Percentiles rank a stretch among this genome's conserved stretches.
Evolutionary conservation across 2,329 filamentous ascomycete genomes (phyloP).

Genomic region (Thermomyces lanuginosus): DNA sequence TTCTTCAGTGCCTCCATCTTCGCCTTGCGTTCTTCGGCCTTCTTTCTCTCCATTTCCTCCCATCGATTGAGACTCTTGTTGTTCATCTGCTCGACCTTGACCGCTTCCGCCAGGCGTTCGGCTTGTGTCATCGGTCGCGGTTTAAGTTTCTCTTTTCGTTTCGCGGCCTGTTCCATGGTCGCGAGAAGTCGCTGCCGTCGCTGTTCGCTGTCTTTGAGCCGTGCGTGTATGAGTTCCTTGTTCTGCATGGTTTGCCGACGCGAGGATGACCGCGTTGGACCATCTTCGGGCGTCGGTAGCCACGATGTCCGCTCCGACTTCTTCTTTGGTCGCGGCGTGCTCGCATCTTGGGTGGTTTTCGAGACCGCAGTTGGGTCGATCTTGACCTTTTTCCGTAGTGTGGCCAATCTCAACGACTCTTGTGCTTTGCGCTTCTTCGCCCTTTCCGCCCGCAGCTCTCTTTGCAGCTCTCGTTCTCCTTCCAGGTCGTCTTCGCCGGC

Average conservation of each 20-base stretch:
- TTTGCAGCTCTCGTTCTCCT: conserved; percentile 75
- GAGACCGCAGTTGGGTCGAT: conserved; percentile 41
- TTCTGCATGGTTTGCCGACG: conserved; percentile 48
- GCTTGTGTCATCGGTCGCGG: conserved; percentile 74
- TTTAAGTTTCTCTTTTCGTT: conserved; percentile 53
- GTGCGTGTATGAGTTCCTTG: conserved; percentile 40
- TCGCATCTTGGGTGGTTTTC: conserved; percentile 12
- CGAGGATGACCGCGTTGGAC: conserved; percentile 44
- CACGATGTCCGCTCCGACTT: conserved; percentile 55
- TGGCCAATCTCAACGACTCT: conserved; percentile 46
- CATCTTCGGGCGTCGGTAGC: conserved; percentile 48
- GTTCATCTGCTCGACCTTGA: conserved; percentile 68
- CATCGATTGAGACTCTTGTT: conserved; percentile 80
- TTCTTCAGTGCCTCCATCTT: conserved; percentile 79
- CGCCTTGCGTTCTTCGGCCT: conserved; percentile 65
- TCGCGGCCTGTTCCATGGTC: conserved; percentile 45
- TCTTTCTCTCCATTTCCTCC: conserved; percentile 82
- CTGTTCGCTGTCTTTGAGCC: conserved; percentile 34
- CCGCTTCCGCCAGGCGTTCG: conserved; percentile 68
- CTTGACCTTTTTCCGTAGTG: conserved; percentile 53
- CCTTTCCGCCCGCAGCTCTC: conserved; percentile 52
- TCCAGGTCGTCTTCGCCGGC: conserved; percentile 51
- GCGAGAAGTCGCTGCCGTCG: conserved; percentile 32
- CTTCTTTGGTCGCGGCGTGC: conserved; percentile 39
- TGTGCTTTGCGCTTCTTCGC: conserved; percentile 70